Base-by-base conservation (phyloP, 2,329 filamentous ascomycete genomes). In the Lecanicillium sp. region DNA sequence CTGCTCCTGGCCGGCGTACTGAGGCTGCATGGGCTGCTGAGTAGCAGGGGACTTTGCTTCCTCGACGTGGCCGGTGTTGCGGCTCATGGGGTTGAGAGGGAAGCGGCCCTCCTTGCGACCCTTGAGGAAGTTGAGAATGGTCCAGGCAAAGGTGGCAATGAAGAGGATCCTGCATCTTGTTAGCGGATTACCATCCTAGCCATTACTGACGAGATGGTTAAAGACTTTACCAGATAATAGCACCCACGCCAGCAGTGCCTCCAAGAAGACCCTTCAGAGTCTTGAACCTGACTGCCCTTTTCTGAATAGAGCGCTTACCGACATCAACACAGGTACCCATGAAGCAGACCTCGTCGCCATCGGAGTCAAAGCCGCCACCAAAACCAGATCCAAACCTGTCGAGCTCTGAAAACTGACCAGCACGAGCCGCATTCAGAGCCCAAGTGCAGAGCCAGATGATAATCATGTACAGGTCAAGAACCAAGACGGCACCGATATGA, bases 381-480 rank as follows among this genome's bases (percentile, higher is more conserved):
- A n/a, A n/a, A n/a, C n/a, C n/a, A n/a, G n/a, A n/a, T 25, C n/a
- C 16, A 27, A 36, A 5, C 16, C 9, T 33, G 13, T 30, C 33
- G n/a, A 37, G 25, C 20, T 22, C 22, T 4, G 33, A 12, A 6
- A 19, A 15, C 17, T 9, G 7, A 18, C 33, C 33, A 19, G 37
- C 37, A 27, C 37, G 37, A 13, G 37, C 37, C 12, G 41, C 41
- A 25, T 38, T 37, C 13, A 40, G 34, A 3, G 41, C 41, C 41
- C 41, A 64, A n/a, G 60, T 58, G 0, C 64, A 58, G 14, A 72
- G 62, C 69, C 69, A 72, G 38, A 72, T 57, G 40, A 72, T 47
- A 33, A 64, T 48, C 51, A 71, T 55, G 31, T 70, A 51, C 4
- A 49, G 56, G 33, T 71, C 67, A 16, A 71, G 55, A 12, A 52